Base-by-base conservation (phyloP, 163 green algal genomes). In the Scenedesmus sp. region DNA sequence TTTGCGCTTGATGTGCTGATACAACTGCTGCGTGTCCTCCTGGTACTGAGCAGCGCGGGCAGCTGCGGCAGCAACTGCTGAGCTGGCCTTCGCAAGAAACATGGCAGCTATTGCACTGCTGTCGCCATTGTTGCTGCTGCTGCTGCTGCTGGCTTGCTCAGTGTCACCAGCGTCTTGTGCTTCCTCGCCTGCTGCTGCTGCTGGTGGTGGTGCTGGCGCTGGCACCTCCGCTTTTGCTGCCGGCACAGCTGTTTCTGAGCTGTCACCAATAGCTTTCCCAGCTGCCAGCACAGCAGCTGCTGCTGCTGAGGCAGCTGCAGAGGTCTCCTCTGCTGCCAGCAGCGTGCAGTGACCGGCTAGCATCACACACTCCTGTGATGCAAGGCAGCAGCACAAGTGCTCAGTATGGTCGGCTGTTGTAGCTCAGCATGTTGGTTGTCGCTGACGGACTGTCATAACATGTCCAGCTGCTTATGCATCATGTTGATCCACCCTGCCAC, bases 291-390 rank as follows among this genome's bases (percentile, higher is more conserved):
- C 23, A 46, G 84, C 84, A n/a, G 26, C 8, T 3, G 59, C 46
- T n/a, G 59, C 62, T 56, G 60, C 23, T 74, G 84, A 67, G 6
- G 59, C 9, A 46, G 89, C 88, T 46, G 62, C 12, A 34, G 59
- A 64, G n/a, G 18, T 10, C n/a, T 86, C 46, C 57, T 93, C 59
- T 23, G 16, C 73, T 74, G 90, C 83, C 16, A 87, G 83, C 73
- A 52, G 12, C n/a, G 74, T n/a, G 83, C 89, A 90, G 20, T 86
- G 26, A 1, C 87, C 12, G 13, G 87, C 87, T 20, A 91, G 76
- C 12, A 70, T 26, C 20, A 87, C 10, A 23, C 76, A 91, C 20
- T 20, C 56, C 87, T 91, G 76, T 76, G 77, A 23, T 79, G 70
- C 70, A 79, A 79, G 57, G 54, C 62, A 55, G 67, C 67, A 54